These are phyloP conservation scores for Heliosperma pusillum DNA, from an alignment of 148 eudicot species.

Conservation along the genomic window DNA sequence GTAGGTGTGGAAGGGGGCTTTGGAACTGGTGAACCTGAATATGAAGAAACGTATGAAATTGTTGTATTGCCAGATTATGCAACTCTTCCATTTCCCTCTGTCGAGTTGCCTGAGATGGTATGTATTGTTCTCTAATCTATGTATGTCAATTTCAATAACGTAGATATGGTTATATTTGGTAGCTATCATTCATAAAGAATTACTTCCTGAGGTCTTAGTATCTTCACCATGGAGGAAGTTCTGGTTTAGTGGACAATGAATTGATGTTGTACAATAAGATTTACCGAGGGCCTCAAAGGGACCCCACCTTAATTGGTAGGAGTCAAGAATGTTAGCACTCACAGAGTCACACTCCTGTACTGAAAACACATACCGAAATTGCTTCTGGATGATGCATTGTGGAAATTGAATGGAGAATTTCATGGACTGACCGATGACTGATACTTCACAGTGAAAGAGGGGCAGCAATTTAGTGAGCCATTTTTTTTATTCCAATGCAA, in stretches of 20 bases:
- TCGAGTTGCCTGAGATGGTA: slow-evolving; percentile 95
- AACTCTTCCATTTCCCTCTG: slow-evolving; percentile 79
- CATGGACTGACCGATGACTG: background rate
- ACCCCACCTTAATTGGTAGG: background rate
- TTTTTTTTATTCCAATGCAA: background rate
- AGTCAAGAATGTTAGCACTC: background rate
- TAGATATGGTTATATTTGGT: background rate
- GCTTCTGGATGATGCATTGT: background rate
- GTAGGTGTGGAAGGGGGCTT: slow-evolving; percentile 89
- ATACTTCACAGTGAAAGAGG: background rate
- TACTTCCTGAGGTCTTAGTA: slow-evolving; percentile 5
- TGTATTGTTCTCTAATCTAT: background rate
- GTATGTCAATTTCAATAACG: background rate
- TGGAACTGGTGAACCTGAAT: slow-evolving; percentile 76
- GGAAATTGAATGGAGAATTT: background rate
- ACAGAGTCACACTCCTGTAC: background rate
- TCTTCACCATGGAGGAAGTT: background rate
- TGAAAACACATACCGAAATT: background rate
- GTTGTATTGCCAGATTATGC: slow-evolving; percentile 71
- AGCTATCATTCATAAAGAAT: background rate
- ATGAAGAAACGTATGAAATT: slow-evolving; percentile 60
- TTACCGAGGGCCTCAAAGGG: background rate
- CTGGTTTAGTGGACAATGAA: background rate
- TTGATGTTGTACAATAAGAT: background rate
- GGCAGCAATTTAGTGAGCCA: background rate